phyloP scores from a whole-genome alignment of 2,329 filamentous ascomycete genomes.

The Hymenoscyphus repandus region DNA sequence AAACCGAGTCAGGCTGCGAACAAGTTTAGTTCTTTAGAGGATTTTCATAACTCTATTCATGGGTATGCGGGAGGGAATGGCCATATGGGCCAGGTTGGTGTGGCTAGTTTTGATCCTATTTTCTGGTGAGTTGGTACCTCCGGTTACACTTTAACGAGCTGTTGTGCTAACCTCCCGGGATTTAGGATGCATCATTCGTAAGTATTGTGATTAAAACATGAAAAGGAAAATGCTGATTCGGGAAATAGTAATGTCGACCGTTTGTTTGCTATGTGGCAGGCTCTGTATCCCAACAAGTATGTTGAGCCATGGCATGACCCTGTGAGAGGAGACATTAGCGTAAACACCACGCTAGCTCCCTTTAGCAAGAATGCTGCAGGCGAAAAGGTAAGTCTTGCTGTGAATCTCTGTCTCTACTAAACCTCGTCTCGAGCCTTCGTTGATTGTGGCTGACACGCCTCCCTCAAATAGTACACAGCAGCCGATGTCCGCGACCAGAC shows the following conservation, averaged over 20 bases:
- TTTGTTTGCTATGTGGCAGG: conserved; percentile 47
- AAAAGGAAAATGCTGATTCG: background rate
- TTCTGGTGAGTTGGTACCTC: conserved; percentile 29
- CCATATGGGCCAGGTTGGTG: conserved; percentile 36
- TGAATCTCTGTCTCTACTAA: background rate
- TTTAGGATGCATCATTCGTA: conserved; percentile 39
- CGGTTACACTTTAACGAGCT: background rate
- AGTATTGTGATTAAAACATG: background rate
- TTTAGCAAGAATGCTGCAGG: conserved; percentile 9
- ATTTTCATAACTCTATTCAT: conserved; percentile 38
- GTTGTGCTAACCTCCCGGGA: background rate
- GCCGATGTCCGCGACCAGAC: conserved; percentile 3
- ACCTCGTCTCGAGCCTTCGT: background rate
- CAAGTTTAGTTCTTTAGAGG: conserved; percentile 35
- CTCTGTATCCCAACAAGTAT: conserved; percentile 31
- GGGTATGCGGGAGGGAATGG: conserved; percentile 34
- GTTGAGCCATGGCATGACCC: conserved; percentile 23
- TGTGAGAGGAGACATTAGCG: conserved; percentile 3
- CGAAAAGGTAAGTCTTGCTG: background rate
- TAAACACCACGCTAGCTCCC: conserved; percentile 8
- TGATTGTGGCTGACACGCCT: background rate
- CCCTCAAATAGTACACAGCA: conserved; percentile 5
- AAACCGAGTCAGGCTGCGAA: conserved; percentile 3
- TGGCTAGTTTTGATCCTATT: conserved; percentile 39
- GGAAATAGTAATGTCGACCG: conserved; percentile 48